phyloP scores from a whole-genome alignment of 768 basidiomycete species.

The Mrakia blollopis region DNA sequence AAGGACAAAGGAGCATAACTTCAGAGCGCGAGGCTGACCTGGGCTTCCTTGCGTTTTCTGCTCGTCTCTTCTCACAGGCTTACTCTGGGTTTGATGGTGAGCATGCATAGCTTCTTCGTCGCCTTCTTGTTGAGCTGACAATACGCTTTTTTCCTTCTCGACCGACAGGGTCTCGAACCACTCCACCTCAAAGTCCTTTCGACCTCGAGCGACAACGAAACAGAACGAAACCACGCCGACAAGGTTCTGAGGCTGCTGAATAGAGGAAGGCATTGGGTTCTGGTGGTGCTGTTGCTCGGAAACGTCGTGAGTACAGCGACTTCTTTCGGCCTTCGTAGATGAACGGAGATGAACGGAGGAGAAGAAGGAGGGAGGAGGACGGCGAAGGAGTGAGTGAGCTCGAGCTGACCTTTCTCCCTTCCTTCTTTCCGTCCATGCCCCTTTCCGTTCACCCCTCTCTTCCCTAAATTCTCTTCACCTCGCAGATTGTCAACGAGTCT shows the following conservation, averaged over 20 bases:
- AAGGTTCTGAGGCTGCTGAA: conserved; percentile 54
- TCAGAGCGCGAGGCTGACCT: too few species aligned
- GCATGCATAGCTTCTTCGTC: neutral
- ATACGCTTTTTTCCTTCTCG: neutral
- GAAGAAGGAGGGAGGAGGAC: neutral
- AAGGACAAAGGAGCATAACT: conserved; percentile 9
- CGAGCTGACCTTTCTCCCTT: neutral
- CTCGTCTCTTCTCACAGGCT: conserved; percentile 52
- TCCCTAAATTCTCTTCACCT: neutral
- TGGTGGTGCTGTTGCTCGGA: conserved; percentile 81
- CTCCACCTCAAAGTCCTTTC: conserved; percentile 81
- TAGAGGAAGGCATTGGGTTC: conserved; percentile 82
- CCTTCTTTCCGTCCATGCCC: neutral
- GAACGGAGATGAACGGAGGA: too few species aligned
- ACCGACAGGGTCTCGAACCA: conserved; percentile 75
- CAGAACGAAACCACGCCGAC: conserved; percentile 40
- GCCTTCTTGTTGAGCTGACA: neutral
- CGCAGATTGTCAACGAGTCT: conserved; percentile 44
- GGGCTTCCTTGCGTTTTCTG: conserved; percentile 28
- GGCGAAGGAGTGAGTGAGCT: neutral
- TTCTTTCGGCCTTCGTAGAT: too few species aligned
- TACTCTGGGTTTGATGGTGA: conserved; percentile 77
- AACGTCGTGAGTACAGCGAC: conserved; percentile 56
- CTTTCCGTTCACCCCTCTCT: neutral
- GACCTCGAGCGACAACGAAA: conserved; percentile 67